Conservation (phyloP, 2,329 filamentous ascomycete genomes). For the Trichoderma sp. region DNA sequence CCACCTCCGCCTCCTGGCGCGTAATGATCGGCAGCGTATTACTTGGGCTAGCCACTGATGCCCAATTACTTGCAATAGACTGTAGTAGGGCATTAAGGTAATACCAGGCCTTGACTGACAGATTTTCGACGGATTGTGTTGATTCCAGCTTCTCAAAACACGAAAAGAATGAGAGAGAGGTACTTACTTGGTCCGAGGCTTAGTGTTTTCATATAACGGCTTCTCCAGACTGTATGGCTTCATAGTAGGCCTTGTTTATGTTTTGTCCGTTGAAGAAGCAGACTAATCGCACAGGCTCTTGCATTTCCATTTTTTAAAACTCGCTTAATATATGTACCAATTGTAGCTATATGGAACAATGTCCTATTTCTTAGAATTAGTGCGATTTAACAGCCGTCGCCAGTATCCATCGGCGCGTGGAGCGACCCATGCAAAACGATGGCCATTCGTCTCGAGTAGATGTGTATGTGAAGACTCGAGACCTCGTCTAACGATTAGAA, state of each 20-base stretch:
- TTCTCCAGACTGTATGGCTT: slow-evolving; percentile 1
- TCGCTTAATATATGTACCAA: slow-evolving; percentile 17
- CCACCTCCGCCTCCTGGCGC: slow-evolving; percentile 63
- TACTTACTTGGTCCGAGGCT: background rate
- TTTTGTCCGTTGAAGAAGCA: slow-evolving; percentile 16
- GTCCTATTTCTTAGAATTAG: background rate
- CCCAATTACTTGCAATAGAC: slow-evolving; percentile 8
- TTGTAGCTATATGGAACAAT: slow-evolving; percentile 14
- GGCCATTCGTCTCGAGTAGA: background rate
- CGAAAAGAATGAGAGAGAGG: background rate
- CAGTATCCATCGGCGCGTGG: background rate
- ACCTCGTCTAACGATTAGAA: background rate
- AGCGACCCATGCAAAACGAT: background rate
- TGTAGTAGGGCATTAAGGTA: slow-evolving; percentile 18
- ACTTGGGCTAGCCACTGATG: background rate
- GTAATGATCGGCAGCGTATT: slow-evolving; percentile 32
- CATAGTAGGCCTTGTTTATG: slow-evolving; percentile 1
- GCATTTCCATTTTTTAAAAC: background rate
- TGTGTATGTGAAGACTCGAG: background rate
- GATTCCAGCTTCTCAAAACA: background rate
- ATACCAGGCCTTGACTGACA: slow-evolving; percentile 1
- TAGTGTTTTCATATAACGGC: background rate
- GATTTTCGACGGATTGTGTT: slow-evolving; percentile 4
- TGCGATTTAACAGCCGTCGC: background rate
- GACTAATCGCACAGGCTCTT: slow-evolving; percentile 26